These are phyloP conservation scores for Theileria parva DNA, from an alignment of 169 alveolate species.

Conservation along the genomic window DNA sequence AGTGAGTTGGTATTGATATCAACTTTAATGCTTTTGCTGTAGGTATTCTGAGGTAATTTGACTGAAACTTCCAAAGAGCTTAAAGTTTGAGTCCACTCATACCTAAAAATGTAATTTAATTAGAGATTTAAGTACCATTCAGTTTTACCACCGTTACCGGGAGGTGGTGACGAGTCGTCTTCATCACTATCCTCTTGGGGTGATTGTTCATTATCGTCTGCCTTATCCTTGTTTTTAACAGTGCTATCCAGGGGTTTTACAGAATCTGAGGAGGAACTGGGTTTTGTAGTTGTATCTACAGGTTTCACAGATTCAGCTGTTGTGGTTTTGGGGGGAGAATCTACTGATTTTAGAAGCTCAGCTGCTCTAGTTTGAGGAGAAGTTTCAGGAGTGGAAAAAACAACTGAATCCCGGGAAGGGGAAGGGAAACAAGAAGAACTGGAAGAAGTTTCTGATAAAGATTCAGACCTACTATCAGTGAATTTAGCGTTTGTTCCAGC, in stretches of 20 bases:
- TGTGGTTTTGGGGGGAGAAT: neutral
- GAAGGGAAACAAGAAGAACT: neutral
- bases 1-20: slow-evolving; percentile 70
- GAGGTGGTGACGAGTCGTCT: slow-evolving; percentile 59
- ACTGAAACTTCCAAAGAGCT: slow-evolving; percentile 73
- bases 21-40: slow-evolving; percentile 67
- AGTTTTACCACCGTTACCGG: slow-evolving; percentile 78
- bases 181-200: slow-evolving; percentile 12
- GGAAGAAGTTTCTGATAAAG: neutral
- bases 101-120: slow-evolving; percentile 64
- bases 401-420: neutral
- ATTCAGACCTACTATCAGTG: neutral
- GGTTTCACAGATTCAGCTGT: neutral
- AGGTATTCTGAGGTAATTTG: slow-evolving; percentile 52
- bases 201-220: neutral
- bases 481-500: neutral
- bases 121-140: slow-evolving; percentile 36
- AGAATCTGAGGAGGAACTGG: neutral
- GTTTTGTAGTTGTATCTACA: too few relatives aligned
- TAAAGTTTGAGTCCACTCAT: slow-evolving; percentile 91
- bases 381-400: neutral
- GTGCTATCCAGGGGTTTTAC: neutral
- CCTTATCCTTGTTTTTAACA: neutral
- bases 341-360: neutral
- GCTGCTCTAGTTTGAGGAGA: neutral